Conservation (phyloP, 2,329 filamentous ascomycete genomes). For the Ophiostoma sp. region DNA sequence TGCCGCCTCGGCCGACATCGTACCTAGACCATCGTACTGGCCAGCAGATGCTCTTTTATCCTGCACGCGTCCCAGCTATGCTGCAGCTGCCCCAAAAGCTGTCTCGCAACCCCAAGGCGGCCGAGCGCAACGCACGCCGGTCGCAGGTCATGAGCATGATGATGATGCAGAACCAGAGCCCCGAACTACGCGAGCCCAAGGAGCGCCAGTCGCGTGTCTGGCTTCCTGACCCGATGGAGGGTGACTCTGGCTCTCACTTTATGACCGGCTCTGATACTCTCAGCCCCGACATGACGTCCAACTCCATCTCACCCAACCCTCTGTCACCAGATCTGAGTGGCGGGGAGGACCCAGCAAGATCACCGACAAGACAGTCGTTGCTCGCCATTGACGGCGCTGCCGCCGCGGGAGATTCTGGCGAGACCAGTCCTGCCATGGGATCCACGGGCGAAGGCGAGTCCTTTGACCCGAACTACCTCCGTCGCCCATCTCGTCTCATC, state of each 20-base stretch:
- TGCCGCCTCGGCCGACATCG: constrained; percentile 50
- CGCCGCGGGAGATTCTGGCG: constrained; percentile 2
- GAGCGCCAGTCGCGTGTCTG: constrained; percentile 43
- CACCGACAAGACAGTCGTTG: background rate
- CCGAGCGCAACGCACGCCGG: constrained; percentile 67
- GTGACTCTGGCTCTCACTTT: constrained; percentile 33
- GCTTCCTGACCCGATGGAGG: constrained; percentile 50
- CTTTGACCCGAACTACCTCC: constrained; percentile 32
- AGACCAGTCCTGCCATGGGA: background rate
- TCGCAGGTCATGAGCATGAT: constrained; percentile 71
- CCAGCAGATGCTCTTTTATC: constrained; percentile 89
- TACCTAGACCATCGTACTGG: constrained; percentile 65
- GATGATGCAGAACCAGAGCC: constrained; percentile 37
- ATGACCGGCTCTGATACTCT: constrained; percentile 21
- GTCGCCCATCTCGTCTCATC: constrained; percentile 35
- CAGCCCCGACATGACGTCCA: background rate
- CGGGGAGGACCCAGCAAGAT: background rate
- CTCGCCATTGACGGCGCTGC: background rate
- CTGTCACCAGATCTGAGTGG: constrained; percentile 1
- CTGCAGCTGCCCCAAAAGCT: constrained; percentile 87
- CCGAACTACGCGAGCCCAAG: constrained; percentile 23
- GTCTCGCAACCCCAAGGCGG: constrained; percentile 68
- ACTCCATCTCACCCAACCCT: background rate
- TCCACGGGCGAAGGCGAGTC: background rate
- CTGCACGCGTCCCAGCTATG: constrained; percentile 90